Evolutionary conservation across 2,329 filamentous ascomycete genomes (phyloP).

Genomic region (Colletotrichum musicola): DNA sequence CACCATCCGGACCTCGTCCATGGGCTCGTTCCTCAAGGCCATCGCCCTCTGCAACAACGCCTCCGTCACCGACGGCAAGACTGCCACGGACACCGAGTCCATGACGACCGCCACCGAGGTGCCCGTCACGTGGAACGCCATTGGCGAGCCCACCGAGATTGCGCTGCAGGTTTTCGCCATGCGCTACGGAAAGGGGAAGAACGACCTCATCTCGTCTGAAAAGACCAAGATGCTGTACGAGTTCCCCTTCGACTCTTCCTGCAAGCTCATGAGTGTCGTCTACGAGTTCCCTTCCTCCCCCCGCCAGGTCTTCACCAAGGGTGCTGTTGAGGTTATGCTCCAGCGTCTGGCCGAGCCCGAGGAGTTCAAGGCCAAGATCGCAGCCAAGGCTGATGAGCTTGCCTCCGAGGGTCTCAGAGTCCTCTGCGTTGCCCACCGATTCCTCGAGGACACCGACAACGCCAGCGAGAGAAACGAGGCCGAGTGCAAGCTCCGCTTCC

Average conservation of each 20-base stretch:
- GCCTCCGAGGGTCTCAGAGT: conserved; percentile 76
- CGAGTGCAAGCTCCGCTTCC: conserved; percentile 70
- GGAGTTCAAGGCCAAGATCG: conserved; percentile 59
- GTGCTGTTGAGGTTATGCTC: conserved; percentile 69
- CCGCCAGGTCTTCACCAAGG: conserved; percentile 67
- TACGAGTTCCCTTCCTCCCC: conserved; percentile 57
- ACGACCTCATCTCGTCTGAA: conserved; percentile 47
- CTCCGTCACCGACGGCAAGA: conserved; percentile 60
- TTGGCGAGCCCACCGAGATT: conserved; percentile 79
- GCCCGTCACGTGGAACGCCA: conserved; percentile 63
- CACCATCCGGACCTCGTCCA: conserved; percentile 46
- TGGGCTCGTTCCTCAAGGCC: conserved; percentile 64
- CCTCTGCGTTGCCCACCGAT: conserved; percentile 72
- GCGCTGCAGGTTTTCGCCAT: conserved; percentile 80
- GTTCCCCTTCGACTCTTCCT: conserved; percentile 79
- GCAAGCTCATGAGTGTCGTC: conserved; percentile 82
- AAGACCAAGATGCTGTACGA: conserved; percentile 68
- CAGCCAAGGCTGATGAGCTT: conserved; percentile 65
- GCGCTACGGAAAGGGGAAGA: conserved; percentile 70
- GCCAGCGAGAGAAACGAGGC: conserved; percentile 64
- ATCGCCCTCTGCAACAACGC: conserved; percentile 74
- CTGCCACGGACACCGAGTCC: conserved; percentile 58
- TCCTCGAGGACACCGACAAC: conserved; percentile 53
- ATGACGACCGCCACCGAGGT: conserved; percentile 58
- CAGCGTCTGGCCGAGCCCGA: conserved; percentile 63